phyloP scores from a whole-genome alignment of 345 rosid genomes.

The Tarenaya hassleriana region DNA sequence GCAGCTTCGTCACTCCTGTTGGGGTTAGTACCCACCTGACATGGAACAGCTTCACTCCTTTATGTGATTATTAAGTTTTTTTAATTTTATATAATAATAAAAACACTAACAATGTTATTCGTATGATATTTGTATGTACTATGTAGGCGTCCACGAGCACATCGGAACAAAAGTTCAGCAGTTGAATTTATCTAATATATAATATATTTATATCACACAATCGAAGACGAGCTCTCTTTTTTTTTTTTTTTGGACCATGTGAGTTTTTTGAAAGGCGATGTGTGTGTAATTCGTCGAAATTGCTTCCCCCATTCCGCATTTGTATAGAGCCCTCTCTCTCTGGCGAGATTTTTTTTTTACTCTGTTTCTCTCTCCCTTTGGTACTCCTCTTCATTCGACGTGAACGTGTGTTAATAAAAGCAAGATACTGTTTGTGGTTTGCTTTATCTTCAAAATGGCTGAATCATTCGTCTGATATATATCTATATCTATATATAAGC shows the following conservation, averaged over 20 bases:
- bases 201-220: background rate
- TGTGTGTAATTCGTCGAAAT: background rate
- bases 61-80: conserved; percentile 10
- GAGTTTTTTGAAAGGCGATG: no score
- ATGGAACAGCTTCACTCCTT: no score
- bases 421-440: no score
- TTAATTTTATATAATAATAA: background rate
- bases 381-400: no score
- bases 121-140: conserved; percentile 13
- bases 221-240: conserved; percentile 14
- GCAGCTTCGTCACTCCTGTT: conserved; percentile 79
- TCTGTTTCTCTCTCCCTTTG: no score
- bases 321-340: background rate
- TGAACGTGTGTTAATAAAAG: no score
- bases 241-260: background rate
- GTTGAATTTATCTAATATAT: conserved; percentile 29
- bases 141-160: conserved; percentile 79
- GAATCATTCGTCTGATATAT: no score
- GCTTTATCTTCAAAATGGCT: no score
- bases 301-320: background rate
- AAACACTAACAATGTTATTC: background rate
- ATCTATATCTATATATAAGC: no score
- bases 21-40: conserved; percentile 77
- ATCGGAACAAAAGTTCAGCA: conserved; percentile 59
- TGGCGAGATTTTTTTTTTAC: no score